Percentiles rank a stretch among this genome's conserved stretches.
Evolutionary conservation across 2,329 filamentous ascomycete genomes (phyloP).

Genomic region (Trichoderma sp.): DNA sequence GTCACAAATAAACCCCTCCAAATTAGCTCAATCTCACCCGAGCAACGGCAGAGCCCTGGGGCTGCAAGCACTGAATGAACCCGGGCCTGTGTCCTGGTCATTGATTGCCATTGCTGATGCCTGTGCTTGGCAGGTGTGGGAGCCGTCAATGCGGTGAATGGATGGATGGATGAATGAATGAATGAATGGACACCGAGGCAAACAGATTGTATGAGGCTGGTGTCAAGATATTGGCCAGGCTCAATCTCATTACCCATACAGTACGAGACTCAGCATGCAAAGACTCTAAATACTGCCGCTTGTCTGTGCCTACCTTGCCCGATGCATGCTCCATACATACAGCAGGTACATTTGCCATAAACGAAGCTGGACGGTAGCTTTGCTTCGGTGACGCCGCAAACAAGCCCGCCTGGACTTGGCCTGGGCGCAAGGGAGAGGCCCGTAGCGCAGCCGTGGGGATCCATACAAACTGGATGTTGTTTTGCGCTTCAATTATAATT

Average conservation of each 20-base stretch:
- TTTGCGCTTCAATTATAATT: neutral
- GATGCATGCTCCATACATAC: neutral
- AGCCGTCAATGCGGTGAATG: neutral
- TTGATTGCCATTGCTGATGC: neutral
- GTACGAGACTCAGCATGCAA: too few relatives aligned
- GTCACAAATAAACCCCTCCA: conserved; percentile 10
- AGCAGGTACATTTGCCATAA: neutral
- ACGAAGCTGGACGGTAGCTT: conserved; percentile 1
- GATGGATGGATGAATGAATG: neutral
- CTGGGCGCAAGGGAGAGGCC: conserved; percentile 13
- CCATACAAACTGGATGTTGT: neutral
- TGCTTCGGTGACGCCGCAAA: conserved; percentile 22
- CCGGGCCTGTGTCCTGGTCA: neutral
- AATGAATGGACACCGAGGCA: neutral
- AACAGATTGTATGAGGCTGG: neutral
- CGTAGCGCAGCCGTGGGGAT: conserved; percentile 11
- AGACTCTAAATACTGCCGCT: too few relatives aligned
- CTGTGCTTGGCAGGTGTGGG: neutral
- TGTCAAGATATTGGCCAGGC: neutral
- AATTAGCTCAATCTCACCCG: conserved; percentile 18
- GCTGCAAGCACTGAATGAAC: neutral
- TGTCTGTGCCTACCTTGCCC: neutral
- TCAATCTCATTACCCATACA: neutral
- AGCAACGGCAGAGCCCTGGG: conserved; percentile 3
- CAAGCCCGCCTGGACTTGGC: conserved; percentile 10